Base-by-base conservation (phyloP, 805 yeast species). In the Ogataea haglerorum region DNA sequence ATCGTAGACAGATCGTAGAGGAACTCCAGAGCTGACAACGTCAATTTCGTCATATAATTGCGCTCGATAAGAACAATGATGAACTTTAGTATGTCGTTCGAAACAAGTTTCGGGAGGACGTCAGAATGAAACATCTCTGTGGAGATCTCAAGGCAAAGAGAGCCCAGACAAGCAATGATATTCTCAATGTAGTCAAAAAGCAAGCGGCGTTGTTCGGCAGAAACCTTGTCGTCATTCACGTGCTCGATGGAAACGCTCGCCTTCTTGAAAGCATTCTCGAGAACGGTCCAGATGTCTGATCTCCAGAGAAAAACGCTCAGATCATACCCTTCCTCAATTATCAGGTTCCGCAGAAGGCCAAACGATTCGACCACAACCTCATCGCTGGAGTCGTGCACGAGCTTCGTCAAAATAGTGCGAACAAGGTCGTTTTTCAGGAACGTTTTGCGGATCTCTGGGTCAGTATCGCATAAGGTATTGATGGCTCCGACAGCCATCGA, bases 241-340 rank as follows among this genome's bases (percentile, higher is more conserved):
- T 67, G 70, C 17, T 65, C 58, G 31, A 82, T 66, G 0, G 87
- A 76, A 1, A 56, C 58, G 26, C 67, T 58, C 17, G 80, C 71
- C 46, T 80, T 80, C 1, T 58, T 58, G 31, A 86, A 63, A 2
- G 80, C 75, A 4, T 58, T 48, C 34, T 71, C 75, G 29, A 88
- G 70, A 19, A 75, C 64, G 0, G 74, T 68, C 85, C 95, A 82
- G 30, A 91, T 78, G 46, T 84, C 79, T 13, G 79, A 78, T 57
- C 97, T 76, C 85, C 95, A 84, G 39, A 85, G 60, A 58, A 76
- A 78, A 15, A 77, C 75, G 19, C 88, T 78, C 26, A 87, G 74
- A 48, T 87, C 95, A 52, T 86, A 82, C 15, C 96, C 97, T 63
- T 89, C 95, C 56, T 87, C 95, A 38, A 87, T 70, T 3, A 84